Evolutionary conservation across 2,329 filamentous ascomycete species (phyloP).

Genomic region (Esteya vermicola): DNA sequence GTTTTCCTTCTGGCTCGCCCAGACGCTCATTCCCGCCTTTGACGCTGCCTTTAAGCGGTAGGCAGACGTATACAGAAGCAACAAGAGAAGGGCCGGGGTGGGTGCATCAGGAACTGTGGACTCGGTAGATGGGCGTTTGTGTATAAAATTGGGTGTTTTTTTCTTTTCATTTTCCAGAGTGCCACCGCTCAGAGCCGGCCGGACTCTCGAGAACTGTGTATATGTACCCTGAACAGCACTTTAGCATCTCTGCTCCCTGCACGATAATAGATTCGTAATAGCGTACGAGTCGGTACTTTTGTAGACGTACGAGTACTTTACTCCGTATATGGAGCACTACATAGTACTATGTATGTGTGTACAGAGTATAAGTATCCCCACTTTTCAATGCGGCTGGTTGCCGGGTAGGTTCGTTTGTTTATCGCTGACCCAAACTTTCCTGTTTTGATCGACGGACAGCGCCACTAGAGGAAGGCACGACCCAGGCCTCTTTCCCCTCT

Average conservation of each 20-base stretch:
- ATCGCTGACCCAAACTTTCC: conserved; percentile 4
- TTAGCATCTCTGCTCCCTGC: no score
- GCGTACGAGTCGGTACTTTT: no score
- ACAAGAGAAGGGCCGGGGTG: neutral
- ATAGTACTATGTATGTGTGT: neutral
- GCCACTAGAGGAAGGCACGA: conserved; percentile 1
- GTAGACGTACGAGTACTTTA: no score
- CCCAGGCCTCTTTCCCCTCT: conserved; percentile 2
- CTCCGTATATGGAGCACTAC: no score
- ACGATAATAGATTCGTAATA: no score
- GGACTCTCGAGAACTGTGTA: no score
- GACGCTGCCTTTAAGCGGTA: conserved; percentile 24
- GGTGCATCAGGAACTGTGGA: neutral
- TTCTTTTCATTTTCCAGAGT: no score
- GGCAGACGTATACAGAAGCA: neutral
- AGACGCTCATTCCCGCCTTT: conserved; percentile 93
- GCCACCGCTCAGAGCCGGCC: no score
- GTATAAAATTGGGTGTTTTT: no score
- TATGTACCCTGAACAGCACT: no score
- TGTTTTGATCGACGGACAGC: conserved; percentile 8
- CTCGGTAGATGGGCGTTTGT: neutral
- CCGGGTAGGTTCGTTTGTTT: conserved; percentile 8
- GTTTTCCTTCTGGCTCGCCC: conserved; percentile 98
- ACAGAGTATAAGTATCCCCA: neutral
- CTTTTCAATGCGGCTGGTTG: conserved; percentile 3